These are phyloP conservation scores for Ogataea henricii DNA, from an alignment of 805 yeast species.

Conservation along the genomic window DNA sequence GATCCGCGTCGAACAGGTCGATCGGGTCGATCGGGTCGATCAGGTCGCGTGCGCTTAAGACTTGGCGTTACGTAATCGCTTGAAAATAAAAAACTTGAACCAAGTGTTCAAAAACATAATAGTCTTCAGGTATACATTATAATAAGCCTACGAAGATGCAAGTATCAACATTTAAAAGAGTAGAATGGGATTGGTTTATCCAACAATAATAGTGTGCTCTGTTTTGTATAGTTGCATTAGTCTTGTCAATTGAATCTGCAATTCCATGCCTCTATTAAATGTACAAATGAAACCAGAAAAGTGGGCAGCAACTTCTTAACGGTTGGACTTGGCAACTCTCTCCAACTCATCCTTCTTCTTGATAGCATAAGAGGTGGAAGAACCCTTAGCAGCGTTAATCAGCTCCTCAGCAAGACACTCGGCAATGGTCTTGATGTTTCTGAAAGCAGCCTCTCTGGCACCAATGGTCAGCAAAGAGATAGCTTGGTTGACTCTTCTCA, in stretches of 20 bases:
- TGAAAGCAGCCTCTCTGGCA: conserved; percentile 99
- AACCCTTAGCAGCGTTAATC: conserved; percentile 99
- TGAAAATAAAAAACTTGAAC: not conserved
- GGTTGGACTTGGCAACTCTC: conserved; percentile 99
- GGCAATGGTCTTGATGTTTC: conserved; percentile 99
- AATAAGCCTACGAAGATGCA: conserved; percentile 6
- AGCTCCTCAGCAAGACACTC: conserved; percentile 99
- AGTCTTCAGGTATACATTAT: conserved; percentile 4
- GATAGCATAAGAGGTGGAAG: conserved; percentile 99
- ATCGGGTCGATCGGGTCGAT: not conserved
- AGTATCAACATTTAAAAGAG: conserved; percentile 1
- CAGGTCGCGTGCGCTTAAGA: not conserved
- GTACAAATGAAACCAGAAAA: conserved; percentile 13
- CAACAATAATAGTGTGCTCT: not conserved
- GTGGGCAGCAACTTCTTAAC: conserved; percentile 55
- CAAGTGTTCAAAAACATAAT: no score
- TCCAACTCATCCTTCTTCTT: conserved; percentile 99
- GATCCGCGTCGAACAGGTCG: not conserved
- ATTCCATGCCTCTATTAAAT: conserved; percentile 11
- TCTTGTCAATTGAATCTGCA: conserved; percentile 7
- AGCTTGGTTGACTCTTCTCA: conserved; percentile 99
- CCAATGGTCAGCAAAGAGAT: conserved; percentile 97
- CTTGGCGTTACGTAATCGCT: not conserved
- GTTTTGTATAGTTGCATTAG: conserved; percentile 6
- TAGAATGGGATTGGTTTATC: not conserved